Conservation (phyloP, 352 stramenopile genomes). For the Phytophthora rubi region DNA sequence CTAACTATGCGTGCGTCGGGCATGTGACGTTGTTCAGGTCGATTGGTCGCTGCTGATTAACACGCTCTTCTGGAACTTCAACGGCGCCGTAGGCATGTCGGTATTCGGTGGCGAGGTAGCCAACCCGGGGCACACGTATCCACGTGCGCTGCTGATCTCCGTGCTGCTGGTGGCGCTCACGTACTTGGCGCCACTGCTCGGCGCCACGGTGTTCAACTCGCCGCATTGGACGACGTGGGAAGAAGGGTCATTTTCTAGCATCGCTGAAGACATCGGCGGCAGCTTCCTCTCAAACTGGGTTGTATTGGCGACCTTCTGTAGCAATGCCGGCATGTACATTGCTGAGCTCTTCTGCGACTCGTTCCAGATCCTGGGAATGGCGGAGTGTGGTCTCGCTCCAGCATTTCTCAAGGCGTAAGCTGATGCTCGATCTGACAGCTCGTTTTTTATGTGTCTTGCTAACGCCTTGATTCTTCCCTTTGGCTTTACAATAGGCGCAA, state of each 20-base stretch:
- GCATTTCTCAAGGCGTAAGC: slow-evolving; percentile 83
- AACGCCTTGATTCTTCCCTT: slow-evolving; percentile 2
- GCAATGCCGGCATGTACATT: slow-evolving; percentile 93
- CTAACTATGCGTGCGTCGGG: slow-evolving; percentile 5
- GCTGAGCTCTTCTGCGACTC: slow-evolving; percentile 94
- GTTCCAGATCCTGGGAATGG: slow-evolving; percentile 86
- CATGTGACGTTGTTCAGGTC: slow-evolving; percentile 31
- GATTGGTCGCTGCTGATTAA: slow-evolving; percentile 91
- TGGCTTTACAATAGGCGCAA: slow-evolving; percentile 43
- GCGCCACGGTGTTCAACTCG: slow-evolving; percentile 68
- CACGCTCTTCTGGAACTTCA: slow-evolving; percentile 97
- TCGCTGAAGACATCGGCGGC: slow-evolving; percentile 88
- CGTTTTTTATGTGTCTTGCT: slow-evolving; percentile 1
- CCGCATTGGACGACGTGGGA: slow-evolving; percentile 85
- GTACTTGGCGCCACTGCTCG: slow-evolving; percentile 92
- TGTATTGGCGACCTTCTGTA: slow-evolving; percentile 89
- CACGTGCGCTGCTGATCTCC: slow-evolving; percentile 80
- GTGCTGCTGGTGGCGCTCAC: slow-evolving; percentile 82
- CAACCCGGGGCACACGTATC: slow-evolving; percentile 80
- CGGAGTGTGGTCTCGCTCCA: slow-evolving; percentile 87
- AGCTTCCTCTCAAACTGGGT: slow-evolving; percentile 91
- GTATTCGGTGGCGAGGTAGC: slow-evolving; percentile 91
- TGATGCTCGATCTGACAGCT: slow-evolving; percentile 2
- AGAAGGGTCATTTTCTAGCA: slow-evolving; percentile 89
- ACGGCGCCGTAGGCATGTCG: slow-evolving; percentile 89